phyloP scores from a whole-genome alignment of 306 rosid species.

The Sindora glabra region DNA sequence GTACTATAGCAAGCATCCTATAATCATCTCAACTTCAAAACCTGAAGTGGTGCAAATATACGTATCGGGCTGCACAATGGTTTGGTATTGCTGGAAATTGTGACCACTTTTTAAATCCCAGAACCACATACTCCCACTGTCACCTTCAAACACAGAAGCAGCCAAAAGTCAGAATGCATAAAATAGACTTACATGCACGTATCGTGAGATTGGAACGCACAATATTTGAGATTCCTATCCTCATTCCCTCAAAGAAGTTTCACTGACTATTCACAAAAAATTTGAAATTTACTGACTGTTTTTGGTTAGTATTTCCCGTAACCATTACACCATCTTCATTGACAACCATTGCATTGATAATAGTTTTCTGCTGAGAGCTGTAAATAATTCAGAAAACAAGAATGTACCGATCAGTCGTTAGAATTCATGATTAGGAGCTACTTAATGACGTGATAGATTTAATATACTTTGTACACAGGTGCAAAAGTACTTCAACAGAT shows the following conservation, averaged over 20 bases:
- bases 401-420: neutral
- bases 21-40: neutral
- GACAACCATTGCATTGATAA: constrained; percentile 92
- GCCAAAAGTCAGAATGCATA: too few species aligned
- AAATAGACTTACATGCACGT: too few species aligned
- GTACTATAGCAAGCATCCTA: too few species aligned
- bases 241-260: too few species aligned
- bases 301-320: constrained; percentile 74
- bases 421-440: neutral
- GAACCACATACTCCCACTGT: constrained; percentile 96
- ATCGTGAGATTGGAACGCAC: too few species aligned
- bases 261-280: too few species aligned
- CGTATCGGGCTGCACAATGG: constrained; percentile 92
- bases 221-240: too few species aligned
- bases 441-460: too few species aligned
- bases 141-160: constrained; percentile 44
- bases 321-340: constrained; percentile 93
- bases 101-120: constrained; percentile 99
- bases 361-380: constrained; percentile 97
- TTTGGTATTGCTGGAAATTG: constrained; percentile 89
- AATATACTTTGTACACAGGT: too few species aligned
- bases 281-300: too few species aligned
- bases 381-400: constrained; percentile 4
- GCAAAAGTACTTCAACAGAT: too few species aligned
- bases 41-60: neutral